A percentile compares a stretch with the other conserved stretches of the same genome.
Conservation (phyloP, 805 yeast species). For the Sugiyamaella chiloensis region DNA sequence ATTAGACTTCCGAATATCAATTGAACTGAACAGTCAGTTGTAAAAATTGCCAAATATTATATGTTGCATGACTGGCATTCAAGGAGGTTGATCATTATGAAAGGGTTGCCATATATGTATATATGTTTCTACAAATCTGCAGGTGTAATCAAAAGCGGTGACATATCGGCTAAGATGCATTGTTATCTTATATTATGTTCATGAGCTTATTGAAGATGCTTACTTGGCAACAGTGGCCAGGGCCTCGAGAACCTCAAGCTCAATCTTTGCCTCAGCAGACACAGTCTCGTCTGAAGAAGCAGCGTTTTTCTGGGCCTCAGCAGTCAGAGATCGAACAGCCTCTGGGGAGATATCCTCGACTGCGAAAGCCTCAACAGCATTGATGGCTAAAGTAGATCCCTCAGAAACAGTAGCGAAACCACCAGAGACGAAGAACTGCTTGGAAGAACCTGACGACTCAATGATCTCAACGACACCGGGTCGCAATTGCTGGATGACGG, state of each 20-base stretch:
- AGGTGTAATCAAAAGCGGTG: too few species aligned
- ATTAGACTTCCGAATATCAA: too few species aligned
- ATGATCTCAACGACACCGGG: conserved; percentile 95
- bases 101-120: too few species aligned
- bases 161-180: too few species aligned
- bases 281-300: conserved; percentile 76
- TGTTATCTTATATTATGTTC: too few species aligned
- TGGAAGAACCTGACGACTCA: conserved; percentile 66
- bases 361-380: conserved; percentile 94
- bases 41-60: too few species aligned
- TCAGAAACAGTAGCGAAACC: conserved; percentile 97
- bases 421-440: conserved; percentile 88
- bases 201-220: too few species aligned
- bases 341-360: conserved; percentile 80
- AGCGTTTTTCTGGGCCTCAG: conserved; percentile 92
- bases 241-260: conserved; percentile 95
- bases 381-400: conserved; percentile 83
- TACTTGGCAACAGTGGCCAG: conserved; percentile 77
- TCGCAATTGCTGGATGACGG: conserved; percentile 90
- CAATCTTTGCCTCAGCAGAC: conserved; percentile 93
- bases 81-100: too few species aligned
- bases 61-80: too few species aligned
- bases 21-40: too few species aligned
- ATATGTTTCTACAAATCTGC: too few species aligned
- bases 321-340: conserved; percentile 72